Base-by-base conservation (phyloP, 1,139 yeast genomes). In the Candida tetrigidarum region DNA sequence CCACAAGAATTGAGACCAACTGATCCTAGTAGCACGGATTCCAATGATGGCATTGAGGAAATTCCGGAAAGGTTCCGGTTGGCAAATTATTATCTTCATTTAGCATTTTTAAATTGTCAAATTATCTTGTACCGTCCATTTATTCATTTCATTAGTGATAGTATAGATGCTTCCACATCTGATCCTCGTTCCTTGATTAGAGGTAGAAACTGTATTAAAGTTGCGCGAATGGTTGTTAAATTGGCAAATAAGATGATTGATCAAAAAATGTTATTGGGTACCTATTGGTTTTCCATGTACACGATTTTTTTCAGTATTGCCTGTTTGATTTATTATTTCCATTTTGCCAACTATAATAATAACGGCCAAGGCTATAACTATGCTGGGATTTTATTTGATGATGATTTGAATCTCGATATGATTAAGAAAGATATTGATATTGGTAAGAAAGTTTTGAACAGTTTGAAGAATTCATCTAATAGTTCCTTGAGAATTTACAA, bases 241-340 rank as follows among this genome's bases (percentile, higher is more conserved):
- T 64, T 90, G 48, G 93, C 96, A 0, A 84, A 87, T 59, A 93
- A 87, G 54, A 82, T 91, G 88, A 82, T 87, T 50, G 81, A 81
- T 51, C 83, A 83, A 50, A 78, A 86, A 49, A 75, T 89, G 58
- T 71, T 91, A 45, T 82, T 87, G 50, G 97, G 97, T 1, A 88
- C 96, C 2, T 91, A 91, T 62, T 90, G 97, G 97, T 91, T 90
- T 60, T 85, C 95, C 12, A 86, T 87, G 64, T 91, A 91, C 62
- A 89, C 97, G 0, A 86, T 91, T n/a, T 91, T 91, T 62, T 91
- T 89, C 61, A 84, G 96, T 3, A 91, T 91, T 45, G 96, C 97
- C 0, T 88, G 96, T 55, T 72, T 91, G 56, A 83, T 89, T 8
- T 91, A 86, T 58, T 91, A 89, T 60, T 87, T 84, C 48, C 96